Evolutionary conservation across 306 rosid species (phyloP), one percentile per base, ranked within the genome.

Genomic region (Cicer judaicum): DNA sequence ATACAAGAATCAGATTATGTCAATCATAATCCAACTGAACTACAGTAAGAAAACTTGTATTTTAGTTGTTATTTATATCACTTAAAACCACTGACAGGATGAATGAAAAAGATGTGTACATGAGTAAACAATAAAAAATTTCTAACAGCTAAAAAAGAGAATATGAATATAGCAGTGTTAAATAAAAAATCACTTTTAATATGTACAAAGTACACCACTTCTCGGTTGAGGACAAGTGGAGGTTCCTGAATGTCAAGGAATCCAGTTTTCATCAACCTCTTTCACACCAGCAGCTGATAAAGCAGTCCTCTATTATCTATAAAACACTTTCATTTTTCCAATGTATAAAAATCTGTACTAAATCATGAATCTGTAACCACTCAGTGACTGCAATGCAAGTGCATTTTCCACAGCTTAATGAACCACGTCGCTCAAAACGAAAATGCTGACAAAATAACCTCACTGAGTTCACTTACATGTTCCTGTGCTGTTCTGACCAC

Each of bases 311-410:
- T 42, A 8, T 15, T 18, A 46, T 66, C 54, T 10, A 42, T 39
- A 60, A 24, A 73, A 61, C 13, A 62, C 10, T n/a, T 56, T 29
- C 71, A 61, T 73, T 66, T 29, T 15, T 36, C 54, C 57, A 70
- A 48, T 64, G 72, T 70, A 70, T 3, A 52, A 38, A 19, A 77
- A 66, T 63, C 72, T 52, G 73, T 9, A 49, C 77, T 8, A 52
- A 72, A 62, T 60, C 67, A 39, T 54, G 66, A 77, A 39, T n/a
- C 11, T 2, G 13, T 47, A 57, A 77, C 43, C 15, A 67, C 29
- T 39, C 61, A 64, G 44, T 53, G 24, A 63, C 72, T 61, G 62
- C 79, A 72, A 80, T 53, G 62, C 79, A 72, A 80, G 15, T 10
- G 75, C 18, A 0, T 8, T 68, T 7, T 44, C 67, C 54, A n/a